A percentile compares a stretch with the other conserved stretches of the same genome.
phyloP scores from a whole-genome alignment of 768 basidiomycete species.

The Tylopilus sp. region DNA sequence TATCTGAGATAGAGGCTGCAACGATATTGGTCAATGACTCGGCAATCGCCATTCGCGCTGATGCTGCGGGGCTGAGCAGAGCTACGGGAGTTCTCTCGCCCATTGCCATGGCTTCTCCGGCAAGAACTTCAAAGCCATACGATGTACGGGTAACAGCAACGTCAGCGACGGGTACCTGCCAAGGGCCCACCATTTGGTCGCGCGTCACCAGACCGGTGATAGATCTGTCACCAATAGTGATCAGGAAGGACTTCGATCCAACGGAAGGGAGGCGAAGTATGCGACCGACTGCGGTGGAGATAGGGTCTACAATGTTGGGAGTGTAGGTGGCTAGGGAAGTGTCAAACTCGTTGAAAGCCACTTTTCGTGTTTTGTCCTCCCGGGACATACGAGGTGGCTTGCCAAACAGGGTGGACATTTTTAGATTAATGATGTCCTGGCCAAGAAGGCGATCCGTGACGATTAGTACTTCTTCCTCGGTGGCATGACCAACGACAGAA shows the following conservation, averaged over 20 bases:
- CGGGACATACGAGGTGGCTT: constrained; percentile 92
- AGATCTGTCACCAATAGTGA: constrained; percentile 95
- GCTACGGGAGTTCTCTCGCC: constrained; percentile 96
- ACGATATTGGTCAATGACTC: constrained; percentile 91
- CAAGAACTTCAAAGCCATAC: constrained; percentile 82
- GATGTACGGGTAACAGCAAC: constrained; percentile 95
- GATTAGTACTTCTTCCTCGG: constrained; percentile 73
- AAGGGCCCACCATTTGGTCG: constrained; percentile 99
- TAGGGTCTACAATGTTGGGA: constrained; percentile 44
- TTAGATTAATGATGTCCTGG: constrained; percentile 78
- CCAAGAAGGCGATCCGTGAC: constrained; percentile 85
- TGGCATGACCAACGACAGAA: constrained; percentile 87
- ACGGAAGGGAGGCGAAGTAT: constrained; percentile 90
- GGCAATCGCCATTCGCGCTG: constrained; percentile 93
- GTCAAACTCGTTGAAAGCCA: constrained; percentile 60
- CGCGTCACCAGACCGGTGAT: constrained; percentile 93
- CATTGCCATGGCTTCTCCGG: constrained; percentile 98
- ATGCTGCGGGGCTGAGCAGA: constrained; percentile 81
- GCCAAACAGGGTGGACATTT: constrained; percentile 95
- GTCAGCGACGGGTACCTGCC: constrained; percentile 97
- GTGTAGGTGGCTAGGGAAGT: constrained; percentile 64
- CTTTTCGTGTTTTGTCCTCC: constrained; percentile 49
- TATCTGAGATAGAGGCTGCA: constrained; percentile 68
- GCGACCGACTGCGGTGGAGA: constrained; percentile 68
- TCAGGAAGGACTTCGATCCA: constrained; percentile 94